phyloP scores from a whole-genome alignment of 2,329 filamentous ascomycete species.

The Fusarium circinatum region DNA sequence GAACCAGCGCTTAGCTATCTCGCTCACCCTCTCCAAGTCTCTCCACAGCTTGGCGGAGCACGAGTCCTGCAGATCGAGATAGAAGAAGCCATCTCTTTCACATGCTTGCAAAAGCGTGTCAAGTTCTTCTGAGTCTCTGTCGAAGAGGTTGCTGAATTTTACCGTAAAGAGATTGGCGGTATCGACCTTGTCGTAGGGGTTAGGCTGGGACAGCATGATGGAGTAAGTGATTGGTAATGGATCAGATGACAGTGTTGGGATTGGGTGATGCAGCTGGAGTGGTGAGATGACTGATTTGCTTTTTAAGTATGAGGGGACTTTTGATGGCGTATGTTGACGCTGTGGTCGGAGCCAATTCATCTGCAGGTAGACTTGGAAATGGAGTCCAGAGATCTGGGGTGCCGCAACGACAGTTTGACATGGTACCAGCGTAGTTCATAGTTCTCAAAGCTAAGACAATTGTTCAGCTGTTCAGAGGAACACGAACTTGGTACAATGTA shows the following conservation, averaged over 20 bases:
- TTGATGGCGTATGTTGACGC: not conserved
- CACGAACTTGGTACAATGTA: not conserved
- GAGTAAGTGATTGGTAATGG: not conserved
- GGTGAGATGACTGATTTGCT: not conserved
- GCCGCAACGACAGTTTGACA: not conserved
- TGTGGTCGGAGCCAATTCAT: not conserved
- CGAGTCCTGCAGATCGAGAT: slow-evolving; percentile 11
- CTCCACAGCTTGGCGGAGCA: slow-evolving; percentile 3
- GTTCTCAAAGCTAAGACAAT: rapidly evolving
- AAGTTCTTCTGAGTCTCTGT: not conserved
- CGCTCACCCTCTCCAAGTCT: not conserved
- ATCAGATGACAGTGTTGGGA: not conserved
- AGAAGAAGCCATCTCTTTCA: slow-evolving; percentile 19
- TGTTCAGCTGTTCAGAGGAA: rapidly evolving
- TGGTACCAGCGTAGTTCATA: rapidly evolving
- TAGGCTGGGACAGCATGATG: not conserved
- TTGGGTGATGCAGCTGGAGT: not conserved
- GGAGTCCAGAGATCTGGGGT: not conserved
- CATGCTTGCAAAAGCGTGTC: not conserved
- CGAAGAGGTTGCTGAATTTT: slow-evolving; percentile 1
- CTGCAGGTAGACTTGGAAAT: rapidly evolving
- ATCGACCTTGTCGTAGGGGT: not conserved
- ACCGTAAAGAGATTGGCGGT: not conserved
- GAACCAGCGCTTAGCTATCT: slow-evolving; percentile 7
- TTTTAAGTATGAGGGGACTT: not conserved